These are phyloP conservation scores for Talaromyces rugulosus DNA, from an alignment of 2,329 filamentous ascomycete genomes.

Conservation along the genomic window DNA sequence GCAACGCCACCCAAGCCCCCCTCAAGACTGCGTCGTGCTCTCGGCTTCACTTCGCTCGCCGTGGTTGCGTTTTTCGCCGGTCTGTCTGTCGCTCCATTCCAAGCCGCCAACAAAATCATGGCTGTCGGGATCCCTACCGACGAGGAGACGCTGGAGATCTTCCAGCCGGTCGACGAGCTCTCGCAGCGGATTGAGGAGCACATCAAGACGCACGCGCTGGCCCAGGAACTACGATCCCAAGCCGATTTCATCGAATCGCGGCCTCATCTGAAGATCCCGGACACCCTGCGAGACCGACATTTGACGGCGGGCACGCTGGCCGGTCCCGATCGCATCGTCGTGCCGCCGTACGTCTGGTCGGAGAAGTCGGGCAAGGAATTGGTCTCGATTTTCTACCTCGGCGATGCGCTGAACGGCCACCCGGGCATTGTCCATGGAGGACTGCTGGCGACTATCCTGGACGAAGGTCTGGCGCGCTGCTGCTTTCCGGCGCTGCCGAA, in stretches of 20 bases:
- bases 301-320: slow-evolving; percentile 77
- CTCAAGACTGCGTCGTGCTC: slow-evolving; percentile 30
- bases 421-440: slow-evolving; percentile 89
- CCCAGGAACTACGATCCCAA: slow-evolving; percentile 62
- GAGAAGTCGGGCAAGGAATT: slow-evolving; percentile 66
- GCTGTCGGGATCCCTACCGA: slow-evolving; percentile 54
- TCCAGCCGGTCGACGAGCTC: slow-evolving; percentile 52
- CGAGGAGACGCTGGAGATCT: slow-evolving; percentile 68
- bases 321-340: slow-evolving; percentile 69
- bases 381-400: slow-evolving; percentile 72
- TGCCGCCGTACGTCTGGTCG: slow-evolving; percentile 75
- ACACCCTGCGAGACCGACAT: slow-evolving; percentile 64
- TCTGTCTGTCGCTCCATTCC: slow-evolving; percentile 22
- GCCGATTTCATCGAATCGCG: slow-evolving; percentile 69
- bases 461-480: slow-evolving; percentile 83
- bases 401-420: slow-evolving; percentile 78
- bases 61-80: slow-evolving; percentile 30
- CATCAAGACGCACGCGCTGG: slow-evolving; percentile 73
- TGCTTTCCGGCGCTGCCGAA: slow-evolving; percentile 86
- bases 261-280: slow-evolving; percentile 82
- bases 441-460: slow-evolving; percentile 83
- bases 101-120: slow-evolving; percentile 30
- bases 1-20: slow-evolving; percentile 13
- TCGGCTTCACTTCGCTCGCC: slow-evolving; percentile 35
- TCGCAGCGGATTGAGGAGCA: slow-evolving; percentile 62